Conservation (phyloP, 768 basidiomycete species). For the Cystoderma amianthinum region DNA sequence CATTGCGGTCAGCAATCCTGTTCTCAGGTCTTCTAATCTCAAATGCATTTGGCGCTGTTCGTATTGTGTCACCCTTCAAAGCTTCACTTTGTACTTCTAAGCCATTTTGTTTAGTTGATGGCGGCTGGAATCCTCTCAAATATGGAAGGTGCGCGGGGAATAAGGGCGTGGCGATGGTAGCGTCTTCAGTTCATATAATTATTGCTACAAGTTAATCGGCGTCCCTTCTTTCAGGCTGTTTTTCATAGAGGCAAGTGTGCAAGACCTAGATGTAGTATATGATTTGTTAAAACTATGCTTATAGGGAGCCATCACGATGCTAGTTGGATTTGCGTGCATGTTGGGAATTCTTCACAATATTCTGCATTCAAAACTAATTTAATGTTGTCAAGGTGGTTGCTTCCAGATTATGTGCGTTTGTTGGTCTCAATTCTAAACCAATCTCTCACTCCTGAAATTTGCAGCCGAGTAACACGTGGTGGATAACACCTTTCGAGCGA, state of each 20-base stretch:
- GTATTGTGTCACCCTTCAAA: conserved; percentile 10
- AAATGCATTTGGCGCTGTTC: conserved; percentile 61
- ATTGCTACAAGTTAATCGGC: background rate
- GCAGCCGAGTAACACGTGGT: conserved; percentile 57
- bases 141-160: conserved; percentile 64
- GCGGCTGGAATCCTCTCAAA: conserved; percentile 68
- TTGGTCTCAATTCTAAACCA: background rate
- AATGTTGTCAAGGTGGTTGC: conserved; percentile 35
- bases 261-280: conserved; percentile 1
- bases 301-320: conserved; percentile 59
- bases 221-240: conserved; percentile 44
- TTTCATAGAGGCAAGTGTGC: conserved; percentile 54
- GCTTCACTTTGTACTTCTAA: background rate
- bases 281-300: background rate
- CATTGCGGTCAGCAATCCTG: conserved; percentile 54
- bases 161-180: conserved; percentile 67
- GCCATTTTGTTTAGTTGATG: conserved; percentile 36
- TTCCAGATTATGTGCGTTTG: conserved; percentile 46
- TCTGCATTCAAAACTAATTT: background rate
- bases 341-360: conserved; percentile 28
- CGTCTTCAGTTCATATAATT: background rate
- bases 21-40: conserved; percentile 55
- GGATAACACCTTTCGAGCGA: conserved; percentile 43
- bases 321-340: conserved; percentile 49
- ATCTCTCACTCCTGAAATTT: background rate